Base-by-base conservation (phyloP, 768 basidiomycete species). In the Termitomyces sp. region DNA sequence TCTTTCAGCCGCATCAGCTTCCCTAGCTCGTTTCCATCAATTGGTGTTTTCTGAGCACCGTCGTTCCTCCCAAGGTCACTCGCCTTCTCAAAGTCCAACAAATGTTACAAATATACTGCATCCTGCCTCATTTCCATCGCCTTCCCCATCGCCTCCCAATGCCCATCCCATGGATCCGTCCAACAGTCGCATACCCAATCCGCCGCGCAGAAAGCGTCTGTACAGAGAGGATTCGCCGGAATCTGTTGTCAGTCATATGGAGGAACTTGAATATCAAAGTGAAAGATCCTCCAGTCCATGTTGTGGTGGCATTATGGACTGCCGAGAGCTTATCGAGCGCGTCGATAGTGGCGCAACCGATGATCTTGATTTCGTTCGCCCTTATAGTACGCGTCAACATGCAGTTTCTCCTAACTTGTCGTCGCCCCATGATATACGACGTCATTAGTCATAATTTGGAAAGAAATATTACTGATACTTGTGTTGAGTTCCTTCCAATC, bases 11-110 rank as follows among this genome's bases (percentile, higher is more conserved):
- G 77, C 80, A 2, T 75, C 77, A 7, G 71, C 72, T n/a, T 80
- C 82, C n/a, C 65, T 86, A 38, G 66, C 75, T 44, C 80, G 74
- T 54, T 86, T 85, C 61, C 81, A 83, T 52, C 73, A 77, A 56
- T 62, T 81, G 38, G 74, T 75, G 1, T 79, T 79, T 60, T 56
- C 75, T 43, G 66, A 74, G 58, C 67, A 43, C n/a, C 47, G 61
- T 55, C 61, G 52, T 43, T 46, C 49, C 46, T 47, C 56, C 44
- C 61, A 46, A 47, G 30, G 32, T 48, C 35, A 53, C 22, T 28
- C 50, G 26, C 45, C 56, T 46, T 42, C 54, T 42, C 54, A 61
- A 43, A 35, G 26, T 33, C 51, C 65, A 49, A 26, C 59, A 57
- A 30, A 61, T 26, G 42, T 61, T 53, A 24, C 46, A 46, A 56